phyloP scores from a whole-genome alignment of 805 yeast species.

The Geotrichum ghanense region DNA sequence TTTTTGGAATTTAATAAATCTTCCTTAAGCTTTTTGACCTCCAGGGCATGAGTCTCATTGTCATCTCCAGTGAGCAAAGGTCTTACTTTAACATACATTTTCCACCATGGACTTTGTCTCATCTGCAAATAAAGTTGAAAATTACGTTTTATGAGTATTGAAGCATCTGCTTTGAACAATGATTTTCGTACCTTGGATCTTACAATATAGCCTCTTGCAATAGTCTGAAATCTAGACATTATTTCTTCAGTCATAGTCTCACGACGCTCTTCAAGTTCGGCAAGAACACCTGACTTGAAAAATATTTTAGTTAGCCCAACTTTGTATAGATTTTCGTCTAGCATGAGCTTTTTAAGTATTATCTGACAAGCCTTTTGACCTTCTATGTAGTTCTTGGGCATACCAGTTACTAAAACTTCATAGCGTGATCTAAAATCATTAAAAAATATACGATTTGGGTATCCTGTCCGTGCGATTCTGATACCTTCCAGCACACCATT shows the following conservation, averaged over 20 bases:
- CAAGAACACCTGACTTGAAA: slow-evolving; percentile 67
- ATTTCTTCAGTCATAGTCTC: slow-evolving; percentile 49
- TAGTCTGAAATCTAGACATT: slow-evolving; percentile 51
- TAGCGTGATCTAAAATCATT: slow-evolving; percentile 70
- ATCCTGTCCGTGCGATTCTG: slow-evolving; percentile 93
- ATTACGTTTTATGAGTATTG: slow-evolving; percentile 54
- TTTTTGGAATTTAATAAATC: slow-evolving; percentile 6
- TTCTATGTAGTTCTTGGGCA: slow-evolving; percentile 31
- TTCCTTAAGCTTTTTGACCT: slow-evolving; percentile 23
- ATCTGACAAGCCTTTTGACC: slow-evolving; percentile 59
- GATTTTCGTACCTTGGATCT: slow-evolving; percentile 38
- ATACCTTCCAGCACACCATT: slow-evolving; percentile 98
- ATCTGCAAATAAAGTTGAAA: slow-evolving; percentile 41
- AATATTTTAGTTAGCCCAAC: slow-evolving; percentile 65
- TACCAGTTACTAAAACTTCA: slow-evolving; percentile 46
- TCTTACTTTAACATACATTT: slow-evolving; percentile 53
- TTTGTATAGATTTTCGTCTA: slow-evolving; percentile 50
- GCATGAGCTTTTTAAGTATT: slow-evolving; percentile 46
- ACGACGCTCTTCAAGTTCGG: slow-evolving; percentile 65
- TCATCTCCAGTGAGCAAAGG: slow-evolving; percentile 49
- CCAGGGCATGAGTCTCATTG: slow-evolving; percentile 24
- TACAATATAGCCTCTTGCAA: slow-evolving; percentile 47
- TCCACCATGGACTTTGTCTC: slow-evolving; percentile 68
- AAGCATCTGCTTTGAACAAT: slow-evolving; percentile 56
- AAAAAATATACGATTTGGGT: slow-evolving; percentile 83